These are phyloP conservation scores for Naganishia sp. DNA, from an alignment of 1,284 basidiomycete species.

Conservation along the genomic window DNA sequence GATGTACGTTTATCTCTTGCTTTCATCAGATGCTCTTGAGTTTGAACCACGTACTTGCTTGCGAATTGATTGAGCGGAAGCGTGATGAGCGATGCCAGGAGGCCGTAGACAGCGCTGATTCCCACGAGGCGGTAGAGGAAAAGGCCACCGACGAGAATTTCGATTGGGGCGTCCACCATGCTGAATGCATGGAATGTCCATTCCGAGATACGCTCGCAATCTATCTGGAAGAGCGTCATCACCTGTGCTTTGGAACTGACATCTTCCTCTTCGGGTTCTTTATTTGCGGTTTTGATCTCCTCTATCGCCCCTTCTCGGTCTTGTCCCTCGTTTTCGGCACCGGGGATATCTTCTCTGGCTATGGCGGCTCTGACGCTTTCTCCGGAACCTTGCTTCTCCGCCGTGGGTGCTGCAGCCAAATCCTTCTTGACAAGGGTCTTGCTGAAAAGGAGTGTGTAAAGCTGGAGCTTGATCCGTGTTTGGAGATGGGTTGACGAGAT, in stretches of 20 bases:
- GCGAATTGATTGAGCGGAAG: slow-evolving; percentile 85
- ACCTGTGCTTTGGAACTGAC: slow-evolving; percentile 88
- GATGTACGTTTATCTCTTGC: slow-evolving; percentile 83
- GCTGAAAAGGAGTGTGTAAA: slow-evolving; percentile 81
- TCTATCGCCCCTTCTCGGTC: slow-evolving; percentile 36
- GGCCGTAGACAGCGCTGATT: slow-evolving; percentile 67
- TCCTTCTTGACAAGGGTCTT: slow-evolving; percentile 89
- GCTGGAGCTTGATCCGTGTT: slow-evolving; percentile 68
- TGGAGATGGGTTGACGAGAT: slow-evolving; percentile 49
- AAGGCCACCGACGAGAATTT: slow-evolving; percentile 67
- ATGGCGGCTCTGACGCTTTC: slow-evolving; percentile 1
- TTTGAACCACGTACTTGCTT: slow-evolving; percentile 76
- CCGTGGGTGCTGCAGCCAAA: slow-evolving; percentile 60
- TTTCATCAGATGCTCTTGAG: slow-evolving; percentile 89
- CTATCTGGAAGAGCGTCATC: slow-evolving; percentile 72
- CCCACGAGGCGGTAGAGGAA: slow-evolving; percentile 82
- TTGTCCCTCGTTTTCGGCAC: slow-evolving; percentile 29
- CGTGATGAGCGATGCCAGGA: slow-evolving; percentile 68
- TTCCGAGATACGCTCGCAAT: slow-evolving; percentile 77
- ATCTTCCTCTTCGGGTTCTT: slow-evolving; percentile 60
- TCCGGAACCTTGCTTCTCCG: neutral
- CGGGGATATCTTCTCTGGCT: slow-evolving; percentile 11
- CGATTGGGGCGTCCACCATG: slow-evolving; percentile 72
- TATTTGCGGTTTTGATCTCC: slow-evolving; percentile 44
- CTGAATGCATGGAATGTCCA: slow-evolving; percentile 58